phyloP scores from a whole-genome alignment of 805 yeast species.

The Scheffersomyces lignosus region DNA sequence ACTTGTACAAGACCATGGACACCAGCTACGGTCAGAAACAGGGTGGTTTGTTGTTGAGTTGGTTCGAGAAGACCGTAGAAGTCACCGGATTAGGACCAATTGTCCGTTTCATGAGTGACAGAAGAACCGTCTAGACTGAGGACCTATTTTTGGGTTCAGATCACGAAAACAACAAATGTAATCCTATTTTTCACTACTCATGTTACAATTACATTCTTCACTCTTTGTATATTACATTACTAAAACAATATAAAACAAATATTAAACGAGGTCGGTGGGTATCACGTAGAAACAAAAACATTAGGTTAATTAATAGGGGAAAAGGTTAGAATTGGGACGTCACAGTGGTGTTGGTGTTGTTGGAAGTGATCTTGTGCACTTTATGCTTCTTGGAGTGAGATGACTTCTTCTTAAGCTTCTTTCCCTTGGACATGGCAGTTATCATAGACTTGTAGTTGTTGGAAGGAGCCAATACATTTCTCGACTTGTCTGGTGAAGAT shows the following conservation, averaged over 20 bases:
- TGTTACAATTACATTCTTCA: not conserved
- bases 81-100: slow-evolving; percentile 86
- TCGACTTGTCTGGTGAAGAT: slow-evolving; percentile 2
- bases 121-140: slow-evolving; percentile 61
- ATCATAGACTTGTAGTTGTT: slow-evolving; percentile 10
- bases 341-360: no score
- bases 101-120: slow-evolving; percentile 81
- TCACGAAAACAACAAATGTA: not conserved
- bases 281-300: no score
- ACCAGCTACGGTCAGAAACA: slow-evolving; percentile 75
- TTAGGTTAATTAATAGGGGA: no score
- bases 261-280: no score
- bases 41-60: slow-evolving; percentile 80
- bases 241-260: not conserved
- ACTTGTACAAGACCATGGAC: slow-evolving; percentile 83
- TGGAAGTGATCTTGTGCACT: no score
- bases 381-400: slow-evolving; percentile 2
- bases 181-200: not conserved
- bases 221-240: not conserved
- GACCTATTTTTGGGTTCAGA: not conserved
- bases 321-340: no score
- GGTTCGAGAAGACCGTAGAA: slow-evolving; percentile 91
- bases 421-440: slow-evolving; percentile 10
- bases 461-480: slow-evolving; percentile 7
- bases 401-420: slow-evolving; percentile 7